Percentiles rank a stretch among this genome's conserved stretches.
These are phyloP conservation scores for Incumbomyces delicatus DNA, from an alignment of 2,329 filamentous ascomycete genomes.

Conservation along the genomic window DNA sequence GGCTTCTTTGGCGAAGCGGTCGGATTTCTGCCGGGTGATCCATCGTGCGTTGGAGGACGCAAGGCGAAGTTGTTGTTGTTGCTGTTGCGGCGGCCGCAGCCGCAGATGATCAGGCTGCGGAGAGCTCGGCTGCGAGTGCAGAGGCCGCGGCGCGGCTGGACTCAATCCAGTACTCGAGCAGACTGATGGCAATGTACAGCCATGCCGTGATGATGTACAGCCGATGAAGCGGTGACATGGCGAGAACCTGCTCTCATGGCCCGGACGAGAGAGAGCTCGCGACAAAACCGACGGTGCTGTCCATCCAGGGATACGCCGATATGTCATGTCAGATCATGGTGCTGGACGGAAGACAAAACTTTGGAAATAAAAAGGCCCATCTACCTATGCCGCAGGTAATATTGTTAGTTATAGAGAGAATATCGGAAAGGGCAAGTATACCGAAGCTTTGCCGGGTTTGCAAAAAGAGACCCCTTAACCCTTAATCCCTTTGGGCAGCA, in stretches of 20 bases:
- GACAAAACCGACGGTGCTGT: not conserved
- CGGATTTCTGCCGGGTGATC: slow-evolving; percentile 67
- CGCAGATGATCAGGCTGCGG: not conserved
- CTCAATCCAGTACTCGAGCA: slow-evolving; percentile 15
- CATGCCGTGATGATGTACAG: slow-evolving; percentile 20
- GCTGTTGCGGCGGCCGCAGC: not conserved
- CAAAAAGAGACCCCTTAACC: too few species aligned
- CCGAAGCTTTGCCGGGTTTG: too few species aligned
- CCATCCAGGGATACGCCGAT: not conserved
- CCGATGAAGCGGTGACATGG: slow-evolving; percentile 16
- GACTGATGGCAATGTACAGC: slow-evolving; percentile 19
- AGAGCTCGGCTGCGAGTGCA: slow-evolving; percentile 6
- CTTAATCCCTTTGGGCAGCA: too few species aligned
- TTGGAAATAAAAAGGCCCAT: too few species aligned
- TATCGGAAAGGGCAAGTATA: too few species aligned
- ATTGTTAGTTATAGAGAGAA: too few species aligned
- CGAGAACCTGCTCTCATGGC: not conserved
- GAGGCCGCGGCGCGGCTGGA: slow-evolving; percentile 7
- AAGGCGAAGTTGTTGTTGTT: slow-evolving; percentile 9
- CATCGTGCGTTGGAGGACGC: slow-evolving; percentile 60
- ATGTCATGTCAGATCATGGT: not conserved
- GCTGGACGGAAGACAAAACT: not conserved
- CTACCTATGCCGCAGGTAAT: too few species aligned
- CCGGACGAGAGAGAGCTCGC: not conserved
- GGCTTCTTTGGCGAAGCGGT: slow-evolving; percentile 64